Conservation (phyloP, 2,329 filamentous ascomycete genomes). For the Pestalotiopsis sp. region DNA sequence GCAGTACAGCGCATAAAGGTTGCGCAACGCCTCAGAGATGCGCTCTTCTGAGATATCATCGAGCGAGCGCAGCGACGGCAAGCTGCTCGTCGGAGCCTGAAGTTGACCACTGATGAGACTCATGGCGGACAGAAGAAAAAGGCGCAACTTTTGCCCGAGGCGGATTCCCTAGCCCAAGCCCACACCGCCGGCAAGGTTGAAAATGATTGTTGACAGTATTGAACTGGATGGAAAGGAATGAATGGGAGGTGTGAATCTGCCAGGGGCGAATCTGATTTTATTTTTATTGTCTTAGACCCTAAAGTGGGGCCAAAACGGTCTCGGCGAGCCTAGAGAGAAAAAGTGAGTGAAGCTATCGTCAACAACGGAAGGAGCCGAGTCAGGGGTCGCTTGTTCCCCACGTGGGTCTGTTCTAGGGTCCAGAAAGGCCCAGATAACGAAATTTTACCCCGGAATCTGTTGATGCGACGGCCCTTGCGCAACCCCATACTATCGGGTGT, state of each 20-base stretch:
- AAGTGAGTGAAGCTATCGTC: conserved; percentile 12
- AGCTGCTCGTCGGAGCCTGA: conserved; percentile 45
- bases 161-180: background rate
- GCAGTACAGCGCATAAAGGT: conserved; percentile 42
- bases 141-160: background rate
- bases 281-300: background rate
- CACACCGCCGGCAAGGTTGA: background rate
- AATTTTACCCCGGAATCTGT: background rate
- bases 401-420: background rate
- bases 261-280: background rate
- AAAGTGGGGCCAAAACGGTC: conserved; percentile 12
- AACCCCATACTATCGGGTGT: background rate
- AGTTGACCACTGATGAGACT: conserved; percentile 19
- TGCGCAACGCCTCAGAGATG: conserved; percentile 34
- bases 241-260: background rate
- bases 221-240: background rate
- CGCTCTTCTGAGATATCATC: conserved; percentile 29
- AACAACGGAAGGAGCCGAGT: conserved; percentile 11
- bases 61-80: conserved; percentile 40
- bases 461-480: background rate
- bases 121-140: conserved; percentile 1
- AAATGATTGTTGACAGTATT: background rate
- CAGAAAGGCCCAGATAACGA: background rate
- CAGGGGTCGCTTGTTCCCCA: conserved; percentile 2
- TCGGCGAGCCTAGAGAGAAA: conserved; percentile 10